Evolutionary conservation across 2,329 filamentous ascomycete genomes (phyloP).

Genomic region (Niveomyces coronatus): DNA sequence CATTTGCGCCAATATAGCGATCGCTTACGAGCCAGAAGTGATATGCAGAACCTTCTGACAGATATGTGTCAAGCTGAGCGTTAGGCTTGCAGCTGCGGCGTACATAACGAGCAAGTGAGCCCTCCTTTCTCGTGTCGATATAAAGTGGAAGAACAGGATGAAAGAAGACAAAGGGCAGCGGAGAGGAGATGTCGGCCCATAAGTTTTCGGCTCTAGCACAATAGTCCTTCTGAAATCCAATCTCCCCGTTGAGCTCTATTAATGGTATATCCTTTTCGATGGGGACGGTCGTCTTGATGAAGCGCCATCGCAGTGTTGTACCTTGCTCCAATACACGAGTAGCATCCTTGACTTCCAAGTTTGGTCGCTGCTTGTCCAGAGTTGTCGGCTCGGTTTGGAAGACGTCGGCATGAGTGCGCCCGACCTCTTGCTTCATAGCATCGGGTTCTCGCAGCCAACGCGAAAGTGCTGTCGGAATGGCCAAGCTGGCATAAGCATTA

Average conservation of each 20-base stretch:
- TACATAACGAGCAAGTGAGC: conserved; percentile 78
- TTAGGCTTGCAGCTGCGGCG: conserved; percentile 88
- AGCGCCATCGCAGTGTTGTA: conserved; percentile 55
- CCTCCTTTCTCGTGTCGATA: conserved; percentile 84
- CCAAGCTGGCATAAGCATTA: conserved; percentile 70
- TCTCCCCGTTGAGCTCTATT: conserved; percentile 66
- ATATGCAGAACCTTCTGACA: conserved; percentile 68
- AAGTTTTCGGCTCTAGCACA: conserved; percentile 55
- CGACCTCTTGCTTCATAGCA: conserved; percentile 56
- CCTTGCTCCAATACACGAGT: conserved; percentile 23
- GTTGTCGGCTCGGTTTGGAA: conserved; percentile 46
- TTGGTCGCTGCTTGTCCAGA: conserved; percentile 31
- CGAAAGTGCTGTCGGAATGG: conserved; percentile 63
- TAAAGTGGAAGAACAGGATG: conserved; percentile 82
- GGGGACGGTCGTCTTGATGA: conserved; percentile 40
- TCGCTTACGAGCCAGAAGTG: conserved; percentile 91
- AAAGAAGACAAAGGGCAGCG: conserved; percentile 72
- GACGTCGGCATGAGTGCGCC: conserved; percentile 55
- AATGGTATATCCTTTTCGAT: conserved; percentile 48
- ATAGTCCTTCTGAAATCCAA: conserved; percentile 65
- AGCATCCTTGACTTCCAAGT: conserved; percentile 40
- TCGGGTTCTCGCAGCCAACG: conserved; percentile 69
- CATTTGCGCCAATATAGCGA: conserved; percentile 55
- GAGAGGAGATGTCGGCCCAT: conserved; percentile 55
- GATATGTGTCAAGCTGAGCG: conserved; percentile 74